Base-by-base conservation (phyloP, 106 monocot species). In the Acorus calamus region DNA sequence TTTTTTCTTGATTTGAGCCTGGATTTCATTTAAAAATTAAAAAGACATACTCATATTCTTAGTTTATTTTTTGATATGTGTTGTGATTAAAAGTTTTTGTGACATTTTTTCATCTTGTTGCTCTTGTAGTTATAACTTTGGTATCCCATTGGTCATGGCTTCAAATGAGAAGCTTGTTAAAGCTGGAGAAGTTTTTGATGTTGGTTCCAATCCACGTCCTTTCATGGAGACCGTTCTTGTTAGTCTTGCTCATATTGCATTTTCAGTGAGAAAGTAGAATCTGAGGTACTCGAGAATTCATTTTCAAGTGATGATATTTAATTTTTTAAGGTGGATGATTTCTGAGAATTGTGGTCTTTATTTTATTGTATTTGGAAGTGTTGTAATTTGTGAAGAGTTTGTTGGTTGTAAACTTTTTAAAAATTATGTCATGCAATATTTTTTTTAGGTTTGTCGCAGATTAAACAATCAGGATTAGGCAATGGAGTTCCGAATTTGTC, bases 201-300 rank as follows among this genome's bases (percentile, higher is more conserved):
- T 69, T 65, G 73, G 71, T 66, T 8, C 56, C 69, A 73, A 69
- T 60, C 53, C 80, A 64, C 46, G 28, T 63, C 74, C 65, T 8
- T 14, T 7, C 63, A 60, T 83, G 59, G 90, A 96, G 65, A 91
- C 96, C 68, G 76, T 77, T 6, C 55, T 96, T 41, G 70, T 96
- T 62, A 80, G 87, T 59, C 79, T 96, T 59, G 84, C 78, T 42
- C 90, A 96, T 77, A 51, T 90, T 72, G 79, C 87, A 65, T 69
- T 85, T 13, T 70, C 58, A 91, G 96, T 58, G 90, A 87, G 47
- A 80, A 76, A 70, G 63, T 90, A 43, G 96, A 96, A 77, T 59
- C 71, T 45, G 87, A 96, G 87, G 96, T 94, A 77, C 8, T 7
- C 44, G 28, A 28, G 28, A 28, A 28, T 28, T 28, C 28, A n/a